Base-by-base conservation (phyloP, 441 rosid genomes). In the Manihot esculenta region DNA sequence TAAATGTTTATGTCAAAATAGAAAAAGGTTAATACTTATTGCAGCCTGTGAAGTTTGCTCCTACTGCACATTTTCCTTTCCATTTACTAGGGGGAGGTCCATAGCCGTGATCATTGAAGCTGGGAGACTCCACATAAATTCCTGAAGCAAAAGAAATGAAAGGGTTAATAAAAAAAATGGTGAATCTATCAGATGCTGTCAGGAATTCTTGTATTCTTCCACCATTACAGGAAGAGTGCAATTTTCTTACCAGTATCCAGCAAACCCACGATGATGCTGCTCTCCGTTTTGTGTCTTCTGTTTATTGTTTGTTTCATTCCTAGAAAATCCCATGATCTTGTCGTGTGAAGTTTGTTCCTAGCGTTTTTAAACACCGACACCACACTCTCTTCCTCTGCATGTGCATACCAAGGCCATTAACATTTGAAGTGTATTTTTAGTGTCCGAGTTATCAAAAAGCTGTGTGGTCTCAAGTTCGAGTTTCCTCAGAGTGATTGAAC, bases 301-400 rank as follows among this genome's bases (percentile, higher is more conserved):
- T 70, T 72, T 48, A 68, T 56, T 20, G 77, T 45, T 69, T 69
- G 35, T 0, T 83, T 70, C 84, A 94, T 51, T 50, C 95, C 93
- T 0, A 94, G 73, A 78, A 87, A 94, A 76, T 92, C 91, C 97
- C 99, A 94, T 62, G 97, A 86, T 75, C 94, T 88, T 59, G 97
- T 90, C 2, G 97, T 94, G 75, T 86, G 97, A 77, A 91, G 95
- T 68, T 83, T 77, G 73, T 80, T 78, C 51, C 14, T 78, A 6
- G 80, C 85, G 83, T 76, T 94, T 72, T 75, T 83, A 72, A 94
- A 94, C 63, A 92, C 99, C 0, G 99, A 94, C 6, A 89, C 69
- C 8, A 90, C 93, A 21, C 73, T 72, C 1, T 84, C 85, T 58
- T 83, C 78, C 50, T 80, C 96, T 93, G 89, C 59, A 69, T 18